phyloP scores from a whole-genome alignment of 495 filamentous ascomycete species.

The Neurospora tetrasperma region DNA sequence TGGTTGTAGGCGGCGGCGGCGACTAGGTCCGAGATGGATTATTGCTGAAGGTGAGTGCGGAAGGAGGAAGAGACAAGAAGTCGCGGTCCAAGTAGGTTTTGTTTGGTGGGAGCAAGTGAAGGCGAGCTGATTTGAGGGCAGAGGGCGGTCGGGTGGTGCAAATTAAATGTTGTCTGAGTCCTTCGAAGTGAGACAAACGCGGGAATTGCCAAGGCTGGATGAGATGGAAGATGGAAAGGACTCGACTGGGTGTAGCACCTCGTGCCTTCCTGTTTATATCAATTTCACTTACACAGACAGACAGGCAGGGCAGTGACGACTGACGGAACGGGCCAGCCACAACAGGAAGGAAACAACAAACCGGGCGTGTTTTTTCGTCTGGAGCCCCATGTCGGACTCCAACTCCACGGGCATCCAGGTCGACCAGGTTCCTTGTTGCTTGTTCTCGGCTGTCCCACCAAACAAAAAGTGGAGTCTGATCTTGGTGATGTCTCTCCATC shows the following conservation, averaged over 20 bases:
- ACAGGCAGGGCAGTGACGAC: neutral
- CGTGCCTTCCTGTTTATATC: neutral
- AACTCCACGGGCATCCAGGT: neutral
- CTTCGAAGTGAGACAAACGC: neutral
- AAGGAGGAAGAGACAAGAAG: neutral
- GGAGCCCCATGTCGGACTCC: neutral
- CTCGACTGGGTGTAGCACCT: neutral
- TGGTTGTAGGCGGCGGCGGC: neutral
- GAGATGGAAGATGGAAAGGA: neutral
- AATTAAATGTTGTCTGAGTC: slow-evolving; percentile 3
- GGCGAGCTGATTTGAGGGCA: neutral
- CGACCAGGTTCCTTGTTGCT: neutral
- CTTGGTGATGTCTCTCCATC: slow-evolving; percentile 1
- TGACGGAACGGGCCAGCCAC: neutral
- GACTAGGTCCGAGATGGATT: neutral
- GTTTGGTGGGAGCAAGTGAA: neutral
- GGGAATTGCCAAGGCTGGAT: neutral
- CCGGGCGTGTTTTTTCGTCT: neutral
- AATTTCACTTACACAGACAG: neutral
- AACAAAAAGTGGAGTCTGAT: neutral
- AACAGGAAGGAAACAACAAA: neutral
- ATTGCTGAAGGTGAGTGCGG: neutral
- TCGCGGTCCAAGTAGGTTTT: neutral
- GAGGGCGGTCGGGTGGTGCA: neutral
- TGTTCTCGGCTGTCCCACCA: neutral